A percentile compares a stretch with the other conserved stretches of the same genome.
Conservation (phyloP, 495 filamentous ascomycete species). For the Xylaria nigripes region DNA sequence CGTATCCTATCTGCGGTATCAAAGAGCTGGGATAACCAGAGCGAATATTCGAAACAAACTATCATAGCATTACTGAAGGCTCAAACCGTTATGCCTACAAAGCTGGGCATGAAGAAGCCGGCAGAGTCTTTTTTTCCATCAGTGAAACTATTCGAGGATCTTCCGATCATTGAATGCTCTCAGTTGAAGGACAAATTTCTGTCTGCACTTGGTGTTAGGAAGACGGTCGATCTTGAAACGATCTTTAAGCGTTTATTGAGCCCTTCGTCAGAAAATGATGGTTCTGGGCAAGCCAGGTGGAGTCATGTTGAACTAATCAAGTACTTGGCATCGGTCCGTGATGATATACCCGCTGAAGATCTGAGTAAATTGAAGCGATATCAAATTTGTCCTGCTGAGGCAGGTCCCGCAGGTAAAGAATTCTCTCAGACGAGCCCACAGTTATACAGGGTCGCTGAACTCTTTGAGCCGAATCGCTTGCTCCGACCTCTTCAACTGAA, state of each 20-base stretch:
- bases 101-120: slow-evolving; percentile 79
- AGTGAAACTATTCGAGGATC: slow-evolving; percentile 88
- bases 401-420: slow-evolving; percentile 38
- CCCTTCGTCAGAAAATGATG: slow-evolving; percentile 36
- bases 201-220: slow-evolving; percentile 67
- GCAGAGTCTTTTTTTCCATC: slow-evolving; percentile 83
- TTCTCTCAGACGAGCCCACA: slow-evolving; percentile 34
- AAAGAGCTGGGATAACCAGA: slow-evolving; percentile 77
- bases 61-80: slow-evolving; percentile 53
- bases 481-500: slow-evolving; percentile 63
- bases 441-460: slow-evolving; percentile 70
- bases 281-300: slow-evolving; percentile 55
- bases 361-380: slow-evolving; percentile 68
- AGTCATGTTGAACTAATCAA: slow-evolving; percentile 90
- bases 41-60: slow-evolving; percentile 53
- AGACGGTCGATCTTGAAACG: slow-evolving; percentile 84
- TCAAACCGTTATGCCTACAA: slow-evolving; percentile 80
- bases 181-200: slow-evolving; percentile 87
- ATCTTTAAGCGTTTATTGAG: slow-evolving; percentile 81
- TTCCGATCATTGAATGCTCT: slow-evolving; percentile 70
- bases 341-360: slow-evolving; percentile 83
- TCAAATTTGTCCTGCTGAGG: slow-evolving; percentile 75
- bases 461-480: slow-evolving; percentile 72
- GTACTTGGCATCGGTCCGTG: slow-evolving; percentile 79
- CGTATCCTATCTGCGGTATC: slow-evolving; percentile 74